Conservation (phyloP, 345 rosid genomes). For the Linum lewisii region DNA sequence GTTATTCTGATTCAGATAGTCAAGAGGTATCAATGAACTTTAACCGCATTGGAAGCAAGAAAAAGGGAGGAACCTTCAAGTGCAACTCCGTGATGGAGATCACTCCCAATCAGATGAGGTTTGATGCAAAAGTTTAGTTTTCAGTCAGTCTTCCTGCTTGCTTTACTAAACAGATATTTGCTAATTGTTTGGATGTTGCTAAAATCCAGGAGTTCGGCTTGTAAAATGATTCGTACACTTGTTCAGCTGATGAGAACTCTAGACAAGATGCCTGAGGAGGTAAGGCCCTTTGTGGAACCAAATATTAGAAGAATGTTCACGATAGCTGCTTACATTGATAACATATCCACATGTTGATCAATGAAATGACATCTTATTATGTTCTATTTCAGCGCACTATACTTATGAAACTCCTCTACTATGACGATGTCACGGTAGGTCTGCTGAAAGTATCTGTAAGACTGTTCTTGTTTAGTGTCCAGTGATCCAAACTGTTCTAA, state of each 20-base stretch:
- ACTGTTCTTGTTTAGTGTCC: neutral
- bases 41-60: constrained; percentile 71
- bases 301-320: neutral
- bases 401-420: constrained; percentile 90
- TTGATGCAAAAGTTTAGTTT: constrained; percentile 11
- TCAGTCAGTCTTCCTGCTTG: neutral
- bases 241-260: constrained; percentile 97
- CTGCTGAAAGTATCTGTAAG: neutral
- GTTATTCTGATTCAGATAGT: constrained; percentile 63
- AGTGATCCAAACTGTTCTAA: no score
- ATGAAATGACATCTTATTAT: constrained; percentile 8
- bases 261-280: constrained; percentile 93
- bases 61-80: constrained; percentile 58
- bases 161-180: neutral
- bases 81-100: constrained; percentile 60
- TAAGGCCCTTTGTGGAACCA: constrained; percentile 14
- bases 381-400: constrained; percentile 68
- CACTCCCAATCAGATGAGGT: constrained; percentile 95
- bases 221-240: constrained; percentile 89
- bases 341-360: neutral
- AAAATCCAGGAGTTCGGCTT: constrained; percentile 74
- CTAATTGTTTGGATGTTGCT: neutral
- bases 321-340: constrained; percentile 4
- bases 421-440: constrained; percentile 91
- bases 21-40: constrained; percentile 84